These are phyloP conservation scores for Sporothrix globosa DNA, from an alignment of 2,329 filamentous ascomycete genomes.

Conservation along the genomic window DNA sequence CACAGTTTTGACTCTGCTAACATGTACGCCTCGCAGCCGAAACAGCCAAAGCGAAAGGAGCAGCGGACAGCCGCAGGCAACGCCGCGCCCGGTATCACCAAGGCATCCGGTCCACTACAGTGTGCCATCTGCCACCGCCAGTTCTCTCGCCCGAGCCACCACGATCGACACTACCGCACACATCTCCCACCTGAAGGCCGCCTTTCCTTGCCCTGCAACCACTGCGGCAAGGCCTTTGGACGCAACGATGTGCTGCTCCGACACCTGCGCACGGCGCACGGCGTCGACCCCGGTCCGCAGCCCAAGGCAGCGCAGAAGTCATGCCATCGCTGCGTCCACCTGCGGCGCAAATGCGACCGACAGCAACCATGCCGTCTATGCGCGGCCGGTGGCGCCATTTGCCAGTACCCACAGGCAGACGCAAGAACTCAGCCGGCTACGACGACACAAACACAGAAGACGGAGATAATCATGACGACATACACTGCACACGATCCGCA, in stretches of 20 bases:
- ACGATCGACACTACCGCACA: slow-evolving; percentile 40
- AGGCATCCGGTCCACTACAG: background rate
- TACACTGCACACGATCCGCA: background rate
- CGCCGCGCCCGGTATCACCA: background rate
- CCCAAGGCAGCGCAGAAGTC: slow-evolving; percentile 38
- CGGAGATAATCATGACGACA: background rate
- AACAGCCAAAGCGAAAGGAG: slow-evolving; percentile 2
- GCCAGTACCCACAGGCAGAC: slow-evolving; percentile 31
- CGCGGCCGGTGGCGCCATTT: slow-evolving; percentile 31
- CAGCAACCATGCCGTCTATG: slow-evolving; percentile 39
- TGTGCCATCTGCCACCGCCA: slow-evolving; percentile 38
- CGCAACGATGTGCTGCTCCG: slow-evolving; percentile 41
- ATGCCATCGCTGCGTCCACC: slow-evolving; percentile 40
- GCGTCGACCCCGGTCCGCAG: slow-evolving; percentile 34
- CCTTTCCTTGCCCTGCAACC: slow-evolving; percentile 35
- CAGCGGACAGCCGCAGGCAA: background rate
- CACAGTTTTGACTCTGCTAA: background rate
- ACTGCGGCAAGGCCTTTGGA: slow-evolving; percentile 38
- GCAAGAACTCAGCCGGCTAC: background rate
- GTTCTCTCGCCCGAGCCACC: slow-evolving; percentile 40
- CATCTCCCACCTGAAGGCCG: slow-evolving; percentile 39
- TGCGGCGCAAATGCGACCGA: slow-evolving; percentile 40
- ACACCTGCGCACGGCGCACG: slow-evolving; percentile 40
- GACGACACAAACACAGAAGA: background rate
- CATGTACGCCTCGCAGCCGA: background rate